Conservation (phyloP, 306 rosid species). For the Vicia faba region DNA sequence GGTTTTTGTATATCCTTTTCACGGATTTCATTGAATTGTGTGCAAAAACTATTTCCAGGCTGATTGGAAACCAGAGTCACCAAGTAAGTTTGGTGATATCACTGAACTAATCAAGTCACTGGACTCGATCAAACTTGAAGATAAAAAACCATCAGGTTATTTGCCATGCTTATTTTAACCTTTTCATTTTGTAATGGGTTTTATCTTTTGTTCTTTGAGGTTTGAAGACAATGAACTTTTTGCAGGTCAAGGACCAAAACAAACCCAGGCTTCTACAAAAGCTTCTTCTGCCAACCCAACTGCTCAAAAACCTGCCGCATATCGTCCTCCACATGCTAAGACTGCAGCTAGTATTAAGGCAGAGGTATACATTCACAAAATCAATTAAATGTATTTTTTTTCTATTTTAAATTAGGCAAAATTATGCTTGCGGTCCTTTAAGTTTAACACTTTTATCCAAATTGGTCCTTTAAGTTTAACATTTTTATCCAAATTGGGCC, state of each 20-base stretch:
- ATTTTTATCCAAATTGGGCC: neutral
- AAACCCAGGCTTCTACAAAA: constrained; percentile 49
- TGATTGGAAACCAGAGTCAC: constrained; percentile 92
- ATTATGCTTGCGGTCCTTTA: neutral
- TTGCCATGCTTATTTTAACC: constrained; percentile 21
- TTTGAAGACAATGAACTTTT: constrained; percentile 37
- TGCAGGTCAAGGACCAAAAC: constrained; percentile 68
- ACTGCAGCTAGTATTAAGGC: constrained; percentile 80
- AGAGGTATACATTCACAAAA: constrained; percentile 54
- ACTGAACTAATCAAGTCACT: constrained; percentile 63
- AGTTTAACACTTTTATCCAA: neutral
- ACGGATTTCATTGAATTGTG: constrained; percentile 14
- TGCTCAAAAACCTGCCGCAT: constrained; percentile 82
- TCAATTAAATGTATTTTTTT: neutral
- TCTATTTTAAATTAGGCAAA: neutral
- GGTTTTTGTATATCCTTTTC: constrained; percentile 2
- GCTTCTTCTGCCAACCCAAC: constrained; percentile 49
- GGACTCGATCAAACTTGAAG: constrained; percentile 59
- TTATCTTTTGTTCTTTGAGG: constrained; percentile 24
- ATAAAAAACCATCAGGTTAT: constrained; percentile 69
- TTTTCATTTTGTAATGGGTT: constrained; percentile 5
- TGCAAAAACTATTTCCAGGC: constrained; percentile 54
- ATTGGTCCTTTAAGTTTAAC: neutral
- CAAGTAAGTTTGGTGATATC: constrained; percentile 68
- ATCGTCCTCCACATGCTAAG: constrained; percentile 93